These are phyloP conservation scores for Stachybotrys elegans DNA, from an alignment of 2,329 filamentous ascomycete genomes.

Conservation along the genomic window DNA sequence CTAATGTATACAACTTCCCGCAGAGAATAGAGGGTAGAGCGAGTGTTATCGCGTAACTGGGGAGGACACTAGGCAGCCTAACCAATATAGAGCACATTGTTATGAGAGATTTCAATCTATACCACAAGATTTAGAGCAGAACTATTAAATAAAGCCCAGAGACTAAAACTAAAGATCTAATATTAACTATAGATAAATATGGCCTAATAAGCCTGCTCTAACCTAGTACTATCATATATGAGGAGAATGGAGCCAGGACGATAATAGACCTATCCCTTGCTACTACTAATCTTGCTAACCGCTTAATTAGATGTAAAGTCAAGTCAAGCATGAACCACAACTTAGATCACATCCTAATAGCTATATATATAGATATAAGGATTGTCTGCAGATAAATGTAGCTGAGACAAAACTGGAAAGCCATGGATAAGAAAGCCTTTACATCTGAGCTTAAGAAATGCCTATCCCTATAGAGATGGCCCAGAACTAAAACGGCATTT, in stretches of 20 bases:
- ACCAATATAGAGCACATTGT: neutral
- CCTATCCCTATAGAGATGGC: no score
- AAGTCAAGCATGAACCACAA: no score
- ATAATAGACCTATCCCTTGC: neutral
- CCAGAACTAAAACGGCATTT: no score
- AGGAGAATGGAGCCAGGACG: neutral
- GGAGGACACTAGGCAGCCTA: neutral
- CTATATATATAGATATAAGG: no score
- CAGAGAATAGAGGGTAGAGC: neutral
- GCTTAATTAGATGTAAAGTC: no score
- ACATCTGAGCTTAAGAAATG: no score
- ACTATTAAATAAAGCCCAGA: neutral
- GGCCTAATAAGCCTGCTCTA: neutral
- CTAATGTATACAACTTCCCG: conserved; percentile 1
- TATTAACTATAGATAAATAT: conserved; percentile 1
- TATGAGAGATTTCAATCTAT: conserved; percentile 2
- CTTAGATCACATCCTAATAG: no score
- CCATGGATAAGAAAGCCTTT: no score
- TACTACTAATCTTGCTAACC: neutral
- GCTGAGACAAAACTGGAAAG: no score
- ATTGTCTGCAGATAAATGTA: no score
- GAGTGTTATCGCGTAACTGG: neutral
- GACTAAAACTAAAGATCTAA: neutral
- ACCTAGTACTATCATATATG: neutral
- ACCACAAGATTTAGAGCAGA: neutral